Evolutionary conservation across 768 basidiomycete species (phyloP), one percentile per base, ranked within the genome.

Genomic region (Gloeostereum incarnatum): DNA sequence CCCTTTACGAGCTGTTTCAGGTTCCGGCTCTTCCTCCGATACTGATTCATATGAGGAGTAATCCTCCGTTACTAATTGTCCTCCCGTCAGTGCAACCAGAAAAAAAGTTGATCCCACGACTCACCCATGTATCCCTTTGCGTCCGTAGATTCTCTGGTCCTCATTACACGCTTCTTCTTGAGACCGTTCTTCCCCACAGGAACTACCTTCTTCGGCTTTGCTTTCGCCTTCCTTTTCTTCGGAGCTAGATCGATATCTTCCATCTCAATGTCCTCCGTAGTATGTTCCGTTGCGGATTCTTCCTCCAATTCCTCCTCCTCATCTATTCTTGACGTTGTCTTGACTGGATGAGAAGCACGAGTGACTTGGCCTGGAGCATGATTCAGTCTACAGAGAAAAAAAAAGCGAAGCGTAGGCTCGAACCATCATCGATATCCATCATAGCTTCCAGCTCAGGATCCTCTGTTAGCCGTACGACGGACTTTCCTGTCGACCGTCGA

Each of bases 31-130:
- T 20, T 78, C 68, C 40, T 77, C 81, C 6, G 71, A 72, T 6
- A 81, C 81, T 6, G 84, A 86, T 57, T 90, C 86, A 50, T 84
- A 89, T 13, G 75, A 75, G 5, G 83, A 83, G 52, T 84, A 82
- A 52, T 89, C 87, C 51, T 85, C 80, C 25, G 70, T 79, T 11
- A 73, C 87, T 89, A 45, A 1, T 36, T 31, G 7, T 27, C 26
- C 19, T 14, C 7, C 33, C 38, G 46, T 17, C 23, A 43, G 25
- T 37, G 23, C 35, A 20, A 2, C 24, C 10, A 14, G 7, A 22
- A 9, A 5, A 38, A 38, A 38, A 18, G 27, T 35, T 4, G 35
- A 37, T 6, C 20, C 9, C 39, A 41, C 25, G 11, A 60, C 71
- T 38, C 51, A 87, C 86, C 70, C 58, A 73, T 78, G 45, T 85